Evolutionary conservation across 441 rosid species (phyloP).

Genomic region (Croton laevigatus): DNA sequence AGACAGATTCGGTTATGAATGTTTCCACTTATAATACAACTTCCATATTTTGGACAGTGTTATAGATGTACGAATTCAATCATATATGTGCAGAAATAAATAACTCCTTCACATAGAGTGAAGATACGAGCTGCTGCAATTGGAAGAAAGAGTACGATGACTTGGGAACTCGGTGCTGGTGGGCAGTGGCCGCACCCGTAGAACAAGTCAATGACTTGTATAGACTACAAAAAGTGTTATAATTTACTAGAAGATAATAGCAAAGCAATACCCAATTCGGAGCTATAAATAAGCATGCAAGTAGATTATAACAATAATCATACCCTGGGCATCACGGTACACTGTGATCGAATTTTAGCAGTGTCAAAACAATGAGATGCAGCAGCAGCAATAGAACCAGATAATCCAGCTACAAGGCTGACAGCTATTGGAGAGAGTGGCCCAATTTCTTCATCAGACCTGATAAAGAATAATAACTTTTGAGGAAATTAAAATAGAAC

Average conservation of each 20-base stretch:
- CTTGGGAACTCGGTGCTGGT: not conserved
- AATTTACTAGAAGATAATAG: not conserved
- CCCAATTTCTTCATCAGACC: conserved; percentile 70
- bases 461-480: conserved; percentile 24
- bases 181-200: not conserved
- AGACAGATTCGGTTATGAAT: not conserved
- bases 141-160: not conserved
- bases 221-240: not conserved
- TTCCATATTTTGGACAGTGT: not conserved
- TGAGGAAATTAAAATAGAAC: conserved; percentile 3
- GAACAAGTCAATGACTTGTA: not conserved
- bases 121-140: not conserved
- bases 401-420: conserved; percentile 83
- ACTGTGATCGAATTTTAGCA: conserved; percentile 71
- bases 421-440: conserved; percentile 65
- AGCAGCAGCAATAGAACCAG: conserved; percentile 89
- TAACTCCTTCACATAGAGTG: not conserved
- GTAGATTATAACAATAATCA: not conserved
- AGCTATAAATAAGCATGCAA: not conserved
- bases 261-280: not conserved
- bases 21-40: not conserved
- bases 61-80: not conserved
- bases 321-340: conserved; percentile 84
- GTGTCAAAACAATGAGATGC: conserved; percentile 96
- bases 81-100: not conserved